phyloP scores from a whole-genome alignment of 441 rosid genomes.

The Populus hybrid region DNA sequence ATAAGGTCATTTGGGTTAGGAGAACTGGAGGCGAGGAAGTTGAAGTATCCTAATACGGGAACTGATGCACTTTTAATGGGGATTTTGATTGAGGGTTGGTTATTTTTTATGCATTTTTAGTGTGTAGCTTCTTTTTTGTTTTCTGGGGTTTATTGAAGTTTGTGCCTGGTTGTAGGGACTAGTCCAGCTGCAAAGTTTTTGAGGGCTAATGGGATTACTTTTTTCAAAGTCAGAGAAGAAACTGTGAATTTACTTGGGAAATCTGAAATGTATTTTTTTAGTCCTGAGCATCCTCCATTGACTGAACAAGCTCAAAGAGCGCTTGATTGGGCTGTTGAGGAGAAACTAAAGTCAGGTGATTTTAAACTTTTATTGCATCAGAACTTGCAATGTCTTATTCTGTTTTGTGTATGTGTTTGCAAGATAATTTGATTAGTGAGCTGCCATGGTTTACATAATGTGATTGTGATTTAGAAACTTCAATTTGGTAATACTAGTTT shows the following conservation, averaged over 20 bases:
- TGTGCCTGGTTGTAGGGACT: conserved; percentile 44
- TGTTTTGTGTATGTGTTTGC: background rate
- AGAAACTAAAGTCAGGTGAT: conserved; percentile 83
- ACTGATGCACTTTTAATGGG: conserved; percentile 89
- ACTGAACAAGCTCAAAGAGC: conserved; percentile 79
- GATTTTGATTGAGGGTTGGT: conserved; percentile 82
- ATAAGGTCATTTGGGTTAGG: conserved; percentile 77
- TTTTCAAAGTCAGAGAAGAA: conserved; percentile 70
- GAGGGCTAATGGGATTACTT: conserved; percentile 72
- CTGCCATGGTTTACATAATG: background rate
- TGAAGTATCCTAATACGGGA: conserved; percentile 77
- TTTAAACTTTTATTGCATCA: background rate
- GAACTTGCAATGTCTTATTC: background rate
- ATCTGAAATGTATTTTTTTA: conserved; percentile 63
- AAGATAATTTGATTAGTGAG: background rate
- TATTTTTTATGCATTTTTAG: background rate
- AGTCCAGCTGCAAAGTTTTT: conserved; percentile 80
- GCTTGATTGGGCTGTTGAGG: conserved; percentile 80
- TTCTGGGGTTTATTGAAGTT: conserved; percentile 2
- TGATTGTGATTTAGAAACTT: background rate
- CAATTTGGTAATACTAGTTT: background rate
- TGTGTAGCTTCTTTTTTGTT: background rate
- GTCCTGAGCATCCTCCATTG: conserved; percentile 83
- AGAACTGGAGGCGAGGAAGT: conserved; percentile 81
- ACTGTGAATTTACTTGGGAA: conserved; percentile 67